Conservation (phyloP, 768 basidiomycete genomes). For the Suillus tomentosus region DNA sequence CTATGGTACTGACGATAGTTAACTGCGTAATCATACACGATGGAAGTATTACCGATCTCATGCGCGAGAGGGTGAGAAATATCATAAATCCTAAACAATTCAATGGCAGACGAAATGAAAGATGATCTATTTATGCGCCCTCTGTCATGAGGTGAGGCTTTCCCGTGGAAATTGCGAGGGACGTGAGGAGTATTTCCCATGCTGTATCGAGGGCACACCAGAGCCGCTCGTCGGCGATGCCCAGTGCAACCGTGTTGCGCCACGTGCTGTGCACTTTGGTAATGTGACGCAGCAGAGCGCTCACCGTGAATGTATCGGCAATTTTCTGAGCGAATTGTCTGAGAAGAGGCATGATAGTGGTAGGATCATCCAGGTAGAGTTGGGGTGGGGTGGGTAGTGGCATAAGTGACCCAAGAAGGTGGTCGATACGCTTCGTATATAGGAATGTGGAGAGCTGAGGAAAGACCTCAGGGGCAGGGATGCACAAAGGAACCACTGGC, state of each 20-base stretch:
- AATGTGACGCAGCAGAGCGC: slow-evolving; percentile 38
- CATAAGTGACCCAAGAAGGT: slow-evolving; percentile 64
- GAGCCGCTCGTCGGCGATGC: slow-evolving; percentile 48
- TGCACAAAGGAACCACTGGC: slow-evolving; percentile 68
- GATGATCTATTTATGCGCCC: not conserved
- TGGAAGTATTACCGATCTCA: slow-evolving; percentile 8
- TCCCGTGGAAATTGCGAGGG: slow-evolving; percentile 38
- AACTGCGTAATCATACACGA: slow-evolving; percentile 30
- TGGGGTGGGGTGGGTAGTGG: slow-evolving; percentile 40
- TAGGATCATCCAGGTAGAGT: slow-evolving; percentile 29
- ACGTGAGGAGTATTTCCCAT: slow-evolving; percentile 49
- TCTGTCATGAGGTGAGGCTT: slow-evolving; percentile 18
- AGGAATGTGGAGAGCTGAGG: slow-evolving; percentile 64
- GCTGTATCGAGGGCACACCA: slow-evolving; percentile 51
- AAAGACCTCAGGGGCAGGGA: slow-evolving; percentile 75
- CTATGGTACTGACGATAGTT: not conserved
- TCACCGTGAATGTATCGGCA: slow-evolving; percentile 18
- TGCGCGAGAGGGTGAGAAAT: slow-evolving; percentile 9
- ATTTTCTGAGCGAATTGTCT: slow-evolving; percentile 21
- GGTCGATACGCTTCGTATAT: slow-evolving; percentile 62
- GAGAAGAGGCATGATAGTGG: slow-evolving; percentile 18
- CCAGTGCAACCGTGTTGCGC: slow-evolving; percentile 51
- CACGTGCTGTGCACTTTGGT: slow-evolving; percentile 47
- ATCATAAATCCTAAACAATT: slow-evolving; percentile 15
- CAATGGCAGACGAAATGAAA: slow-evolving; percentile 10